Percentiles rank a stretch among this genome's conserved stretches.
Evolutionary conservation across 2,329 filamentous ascomycete genomes (phyloP).

Genomic region (Microdochium paspali): DNA sequence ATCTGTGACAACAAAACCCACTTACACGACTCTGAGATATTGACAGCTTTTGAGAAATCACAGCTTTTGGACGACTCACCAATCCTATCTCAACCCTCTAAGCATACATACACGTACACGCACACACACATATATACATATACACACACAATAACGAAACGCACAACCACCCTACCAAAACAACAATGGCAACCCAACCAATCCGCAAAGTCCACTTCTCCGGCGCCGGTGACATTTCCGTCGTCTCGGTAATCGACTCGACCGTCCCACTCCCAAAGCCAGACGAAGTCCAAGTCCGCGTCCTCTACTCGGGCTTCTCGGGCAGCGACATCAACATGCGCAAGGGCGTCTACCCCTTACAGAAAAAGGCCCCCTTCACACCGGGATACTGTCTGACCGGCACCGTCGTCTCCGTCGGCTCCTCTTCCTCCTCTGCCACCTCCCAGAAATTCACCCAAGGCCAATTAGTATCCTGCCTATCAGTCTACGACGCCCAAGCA

Average conservation of each 20-base stretch:
- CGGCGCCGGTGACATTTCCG: constrained; percentile 26
- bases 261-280: constrained; percentile 23
- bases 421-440: constrained; percentile 10
- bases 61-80: too few relatives aligned
- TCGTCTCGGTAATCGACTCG: constrained; percentile 23
- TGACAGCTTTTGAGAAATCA: too few relatives aligned
- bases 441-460: constrained; percentile 17
- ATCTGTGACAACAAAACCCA: too few relatives aligned
- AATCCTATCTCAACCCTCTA: too few relatives aligned
- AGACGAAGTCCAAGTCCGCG: constrained; percentile 31
- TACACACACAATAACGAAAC: too few relatives aligned
- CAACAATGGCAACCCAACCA: constrained; percentile 1
- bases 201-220: constrained; percentile 35
- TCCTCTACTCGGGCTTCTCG: constrained; percentile 35
- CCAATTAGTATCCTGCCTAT: constrained; percentile 24
- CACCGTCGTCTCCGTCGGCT: constrained; percentile 26
- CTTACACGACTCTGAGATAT: too few relatives aligned
- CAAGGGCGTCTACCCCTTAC: constrained; percentile 33
- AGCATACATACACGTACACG: too few relatives aligned
- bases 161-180: too few relatives aligned
- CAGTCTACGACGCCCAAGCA: constrained; percentile 31
- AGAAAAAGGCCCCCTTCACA: constrained; percentile 33
- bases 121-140: too few relatives aligned
- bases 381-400: constrained; percentile 39
- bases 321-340: constrained; percentile 41